Evolutionary conservation across 495 filamentous ascomycete species (phyloP), one percentile per base, ranked within the genome.

Genomic region (Podospora fimiseda): DNA sequence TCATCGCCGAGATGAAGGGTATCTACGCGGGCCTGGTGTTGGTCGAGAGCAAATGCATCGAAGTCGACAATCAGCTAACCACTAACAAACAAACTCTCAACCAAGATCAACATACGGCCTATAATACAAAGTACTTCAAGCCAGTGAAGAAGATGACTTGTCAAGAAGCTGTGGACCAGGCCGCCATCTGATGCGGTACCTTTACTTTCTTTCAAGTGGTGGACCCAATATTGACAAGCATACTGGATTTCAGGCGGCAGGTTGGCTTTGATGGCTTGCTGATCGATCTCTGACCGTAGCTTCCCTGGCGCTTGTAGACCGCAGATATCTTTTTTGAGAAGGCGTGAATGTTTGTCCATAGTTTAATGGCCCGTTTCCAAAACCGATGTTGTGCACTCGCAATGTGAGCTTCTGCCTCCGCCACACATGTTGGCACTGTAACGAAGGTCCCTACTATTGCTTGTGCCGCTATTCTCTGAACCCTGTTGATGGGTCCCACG

Each of bases 11-110:
- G 58, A 80, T 86, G 7, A 86, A 88, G 56, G 80, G 73, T 0
- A 94, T 91, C 21, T 92, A 92, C 68, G 79, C 80, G 0, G 87
- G 85, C 0, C 70, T 94, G 1, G 79, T 86, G 2, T 86, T 88
- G 81, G 86, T 90, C 0, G 89, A 94, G 63, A 79, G 80, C 36
- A 90, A 88, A 61, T 90, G 86, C 58, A 84, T 87, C 7, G 82
- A 88, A 24, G 78, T 87, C 9, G 82, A 87, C 64, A 80, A 77
- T n/a, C n/a, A n/a, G 67, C 79, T 9, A 79, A 85, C 41, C 74
- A 72, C 1, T 70, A 69, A 0, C 67, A 75, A 22, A 61, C 47
- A 9, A 68, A 70, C 9, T 57, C 71, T 90, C 2, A 78, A 74
- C 43, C 70, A 76, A 42, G 73, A 82, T 24, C 82, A 90, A 56